Base-by-base conservation (phyloP, 768 basidiomycete genomes). In the Mycena galericulata region DNA sequence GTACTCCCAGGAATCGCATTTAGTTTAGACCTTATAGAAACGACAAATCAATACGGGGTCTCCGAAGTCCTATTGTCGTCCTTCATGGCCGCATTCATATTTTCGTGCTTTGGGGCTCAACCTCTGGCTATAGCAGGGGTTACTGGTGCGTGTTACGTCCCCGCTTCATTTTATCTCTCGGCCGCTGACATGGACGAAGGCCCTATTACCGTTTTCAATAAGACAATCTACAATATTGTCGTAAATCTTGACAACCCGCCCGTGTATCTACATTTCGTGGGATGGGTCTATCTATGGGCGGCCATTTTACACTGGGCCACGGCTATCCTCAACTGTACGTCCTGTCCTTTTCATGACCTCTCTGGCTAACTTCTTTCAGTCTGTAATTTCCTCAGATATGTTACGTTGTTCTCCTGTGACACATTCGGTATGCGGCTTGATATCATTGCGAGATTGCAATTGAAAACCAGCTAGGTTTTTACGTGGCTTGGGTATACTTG, bases 1-100 rank as follows among this genome's bases (percentile, higher is more conserved):
- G 89, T 96, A n/a, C 84, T 96, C 20, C 95, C 96, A 18, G 95
- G 93, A 11, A 92, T 97, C 49, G 96, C 97, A 2, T 98, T 98
- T 78, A 95, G 95, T 24, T 77, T 98, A 58, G 95, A 97, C 76
- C 82, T 98, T 17, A 97, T 97, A 77, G 94, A 97, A 78, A 96
- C 95, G 0, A 96, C 95, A 1, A 85, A 89, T 26, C 87, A 95
- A 73, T 97, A 98, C 79, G 96, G 96, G 3, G 94, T 98, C 17
- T 84, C 93, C 2, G 97, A 98, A 78, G 93, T 96, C 8, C 82
- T 97, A 0, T 72, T 93, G 10, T 88, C 91, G 2, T 92, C 94
- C 0, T 97, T 96, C 79, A 92, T 97, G 89, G 92, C 95, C 1
- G 93, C 96, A 0, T 92, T 94, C 74, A 83, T 95, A 22, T 96